Conservation (phyloP, 2,329 filamentous ascomycete genomes). For the Aspergillus persii region DNA sequence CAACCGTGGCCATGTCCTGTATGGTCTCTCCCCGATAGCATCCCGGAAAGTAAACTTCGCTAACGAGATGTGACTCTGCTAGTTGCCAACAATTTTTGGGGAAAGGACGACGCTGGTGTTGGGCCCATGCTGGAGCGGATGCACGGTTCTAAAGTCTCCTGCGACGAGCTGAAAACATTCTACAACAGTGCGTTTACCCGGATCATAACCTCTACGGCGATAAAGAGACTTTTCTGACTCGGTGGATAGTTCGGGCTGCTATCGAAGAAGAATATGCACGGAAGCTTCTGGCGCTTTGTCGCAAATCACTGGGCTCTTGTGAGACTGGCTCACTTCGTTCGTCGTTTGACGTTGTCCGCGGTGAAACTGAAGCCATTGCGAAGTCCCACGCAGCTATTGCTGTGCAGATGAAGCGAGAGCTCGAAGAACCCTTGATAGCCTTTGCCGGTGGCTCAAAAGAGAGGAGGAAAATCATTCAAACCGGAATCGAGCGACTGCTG, state of each 20-base stretch:
- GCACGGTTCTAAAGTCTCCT: conserved; percentile 89
- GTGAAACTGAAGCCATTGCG: conserved; percentile 87
- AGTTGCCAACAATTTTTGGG: conserved; percentile 99
- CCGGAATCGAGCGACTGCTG: conserved; percentile 86
- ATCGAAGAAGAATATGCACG: conserved; percentile 96
- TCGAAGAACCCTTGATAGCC: conserved; percentile 88
- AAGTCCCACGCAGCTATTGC: conserved; percentile 92
- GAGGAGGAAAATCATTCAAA: conserved; percentile 91
- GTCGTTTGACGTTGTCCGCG: conserved; percentile 83
- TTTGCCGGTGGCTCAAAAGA: conserved; percentile 97
- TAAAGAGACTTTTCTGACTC: conserved; percentile 9
- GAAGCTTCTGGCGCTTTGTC: conserved; percentile 79
- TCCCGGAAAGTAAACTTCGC: neutral
- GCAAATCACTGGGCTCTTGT: conserved; percentile 84
- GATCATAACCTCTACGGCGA: neutral
- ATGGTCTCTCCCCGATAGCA: conserved; percentile 25
- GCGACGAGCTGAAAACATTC: conserved; percentile 89
- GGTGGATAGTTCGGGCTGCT: conserved; percentile 68
- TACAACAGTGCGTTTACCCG: conserved; percentile 66
- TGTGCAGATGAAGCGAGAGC: conserved; percentile 89
- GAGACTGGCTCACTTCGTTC: conserved; percentile 79
- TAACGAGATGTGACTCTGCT: neutral
- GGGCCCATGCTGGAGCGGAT: conserved; percentile 88
- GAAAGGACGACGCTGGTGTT: conserved; percentile 96
- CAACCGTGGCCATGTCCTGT: conserved; percentile 68